A percentile compares a stretch with the other conserved stretches of the same genome.
phyloP scores from a whole-genome alignment of 2,329 filamentous ascomycete species.

The Ophiostoma ulmi region DNA sequence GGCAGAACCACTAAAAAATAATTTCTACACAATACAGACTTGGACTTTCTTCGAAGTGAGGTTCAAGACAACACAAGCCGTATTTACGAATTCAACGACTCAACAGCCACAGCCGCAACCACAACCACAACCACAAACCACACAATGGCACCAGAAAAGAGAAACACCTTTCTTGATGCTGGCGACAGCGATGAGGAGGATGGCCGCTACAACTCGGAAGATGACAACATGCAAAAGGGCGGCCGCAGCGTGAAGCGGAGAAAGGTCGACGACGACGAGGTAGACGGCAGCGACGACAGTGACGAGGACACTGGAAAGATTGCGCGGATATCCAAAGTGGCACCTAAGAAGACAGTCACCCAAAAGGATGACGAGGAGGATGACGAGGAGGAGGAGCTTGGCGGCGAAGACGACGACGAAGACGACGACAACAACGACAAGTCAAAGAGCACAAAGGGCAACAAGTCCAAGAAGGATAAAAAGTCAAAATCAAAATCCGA shows the following conservation, averaged over 20 bases:
- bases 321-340: neutral
- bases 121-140: neutral
- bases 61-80: neutral
- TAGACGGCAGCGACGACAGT: constrained; percentile 31
- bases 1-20: constrained; percentile 10
- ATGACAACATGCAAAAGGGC: constrained; percentile 61
- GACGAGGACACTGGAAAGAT: neutral
- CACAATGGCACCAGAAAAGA: constrained; percentile 61
- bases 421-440: neutral
- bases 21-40: neutral
- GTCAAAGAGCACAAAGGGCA: neutral
- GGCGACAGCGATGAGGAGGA: constrained; percentile 56
- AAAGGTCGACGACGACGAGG: constrained; percentile 46
- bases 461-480: neutral
- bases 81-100: neutral
- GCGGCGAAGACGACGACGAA: constrained; percentile 23
- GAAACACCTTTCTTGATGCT: constrained; percentile 65
- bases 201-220: constrained; percentile 60
- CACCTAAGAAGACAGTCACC: neutral
- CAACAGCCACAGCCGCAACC: neutral
- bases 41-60: neutral
- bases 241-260: constrained; percentile 58
- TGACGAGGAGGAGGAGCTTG: constrained; percentile 4
- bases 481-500: neutral
- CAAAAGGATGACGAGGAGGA: neutral